These are phyloP conservation scores for Fragaria vesca DNA, from an alignment of 306 rosid genomes.

Conservation along the genomic window DNA sequence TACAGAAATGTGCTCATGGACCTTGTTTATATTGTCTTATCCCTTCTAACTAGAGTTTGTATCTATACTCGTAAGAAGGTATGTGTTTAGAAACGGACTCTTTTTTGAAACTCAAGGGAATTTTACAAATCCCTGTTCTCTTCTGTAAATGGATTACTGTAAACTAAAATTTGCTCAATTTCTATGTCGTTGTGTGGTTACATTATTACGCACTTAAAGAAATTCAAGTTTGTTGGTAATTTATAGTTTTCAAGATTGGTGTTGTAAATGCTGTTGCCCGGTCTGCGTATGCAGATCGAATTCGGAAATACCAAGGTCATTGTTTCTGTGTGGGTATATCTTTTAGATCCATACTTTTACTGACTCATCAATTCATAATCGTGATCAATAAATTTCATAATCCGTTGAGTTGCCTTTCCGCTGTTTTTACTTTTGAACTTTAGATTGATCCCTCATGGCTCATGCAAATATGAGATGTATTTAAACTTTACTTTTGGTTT, in stretches of 20 bases:
- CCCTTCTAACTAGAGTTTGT: background rate
- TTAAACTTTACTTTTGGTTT: background rate
- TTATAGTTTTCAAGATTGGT: constrained; percentile 87
- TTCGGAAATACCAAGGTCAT: constrained; percentile 92
- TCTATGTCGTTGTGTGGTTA: background rate
- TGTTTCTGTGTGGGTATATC: constrained; percentile 84
- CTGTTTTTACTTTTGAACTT: background rate
- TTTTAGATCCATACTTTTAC: background rate
- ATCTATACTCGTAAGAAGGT: too few species aligned
- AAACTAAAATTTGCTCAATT: background rate
- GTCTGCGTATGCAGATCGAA: constrained; percentile 83
- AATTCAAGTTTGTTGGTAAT: constrained; percentile 13
- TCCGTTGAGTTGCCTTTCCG: background rate
- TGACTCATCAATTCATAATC: background rate
- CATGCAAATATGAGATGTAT: background rate
- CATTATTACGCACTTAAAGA: background rate
- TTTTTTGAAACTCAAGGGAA: background rate
- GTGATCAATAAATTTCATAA: background rate
- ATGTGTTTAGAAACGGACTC: background rate
- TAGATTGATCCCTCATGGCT: background rate
- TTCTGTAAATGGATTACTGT: too few species aligned
- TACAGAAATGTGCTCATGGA: background rate
- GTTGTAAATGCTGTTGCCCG: constrained; percentile 95
- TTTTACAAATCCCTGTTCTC: background rate
- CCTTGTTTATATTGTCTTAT: background rate